A percentile compares a stretch with the other conserved stretches of the same genome.
Evolutionary conservation across 2,329 filamentous ascomycete genomes (phyloP).

Genomic region (Hymenoscyphus albidus): DNA sequence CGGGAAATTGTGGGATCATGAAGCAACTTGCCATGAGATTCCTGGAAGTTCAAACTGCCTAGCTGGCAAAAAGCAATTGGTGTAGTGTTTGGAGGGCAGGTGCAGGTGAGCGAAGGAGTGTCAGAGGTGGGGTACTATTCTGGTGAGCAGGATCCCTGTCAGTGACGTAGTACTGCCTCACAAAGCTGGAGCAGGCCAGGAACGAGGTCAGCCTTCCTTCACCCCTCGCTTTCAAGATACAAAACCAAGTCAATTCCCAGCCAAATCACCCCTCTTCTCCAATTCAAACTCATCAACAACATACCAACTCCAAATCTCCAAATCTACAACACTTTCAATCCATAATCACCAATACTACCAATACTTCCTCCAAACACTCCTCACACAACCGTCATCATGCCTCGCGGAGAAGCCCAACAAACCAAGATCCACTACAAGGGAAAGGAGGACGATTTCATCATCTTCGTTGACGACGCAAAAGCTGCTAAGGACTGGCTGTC

Average conservation of each 20-base stretch:
- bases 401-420: conserved; percentile 52
- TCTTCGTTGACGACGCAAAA: conserved; percentile 59
- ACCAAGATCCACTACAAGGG: conserved; percentile 70
- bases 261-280: conserved; percentile 4
- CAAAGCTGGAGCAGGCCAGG: conserved; percentile 19
- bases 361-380: conserved; percentile 7
- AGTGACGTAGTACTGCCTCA: conserved; percentile 21
- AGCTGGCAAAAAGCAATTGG: background rate
- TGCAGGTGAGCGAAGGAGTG: background rate
- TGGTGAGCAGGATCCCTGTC: conserved; percentile 22
- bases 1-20: background rate
- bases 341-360: conserved; percentile 6
- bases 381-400: conserved; percentile 39
- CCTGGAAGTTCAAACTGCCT: background rate
- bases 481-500: conserved; percentile 75
- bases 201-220: conserved; percentile 17
- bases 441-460: conserved; percentile 62
- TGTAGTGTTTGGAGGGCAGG: background rate
- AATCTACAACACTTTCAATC: conserved; percentile 8
- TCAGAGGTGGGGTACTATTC: conserved; percentile 10
- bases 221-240: conserved; percentile 26
- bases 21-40: background rate
- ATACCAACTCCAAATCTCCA: conserved; percentile 10
- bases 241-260: conserved; percentile 30
- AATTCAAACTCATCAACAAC: conserved; percentile 14